A percentile compares a stretch with the other conserved stretches of the same genome.
Evolutionary conservation across 768 basidiomycete species (phyloP).

Genomic region (Pleurotus eryngii): DNA sequence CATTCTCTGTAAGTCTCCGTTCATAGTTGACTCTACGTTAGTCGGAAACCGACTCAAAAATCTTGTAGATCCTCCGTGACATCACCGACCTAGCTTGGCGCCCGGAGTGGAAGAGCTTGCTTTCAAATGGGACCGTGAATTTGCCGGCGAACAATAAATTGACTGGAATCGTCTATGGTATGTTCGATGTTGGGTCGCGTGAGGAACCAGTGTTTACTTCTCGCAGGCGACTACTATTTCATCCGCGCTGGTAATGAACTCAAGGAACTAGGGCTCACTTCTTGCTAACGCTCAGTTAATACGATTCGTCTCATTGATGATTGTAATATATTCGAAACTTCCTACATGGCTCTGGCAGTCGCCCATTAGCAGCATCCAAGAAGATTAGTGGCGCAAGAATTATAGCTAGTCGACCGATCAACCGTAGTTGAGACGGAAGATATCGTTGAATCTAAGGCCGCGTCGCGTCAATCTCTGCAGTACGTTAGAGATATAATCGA

Average conservation of each 20-base stretch:
- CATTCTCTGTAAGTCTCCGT: slow-evolving; percentile 38
- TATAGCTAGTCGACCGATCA: slow-evolving; percentile 9
- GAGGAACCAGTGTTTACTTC: background rate
- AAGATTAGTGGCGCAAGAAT: background rate
- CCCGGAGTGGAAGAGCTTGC: slow-evolving; percentile 58
- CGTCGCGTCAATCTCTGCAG: too few species aligned
- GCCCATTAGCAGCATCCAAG: background rate
- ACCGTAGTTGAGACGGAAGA: slow-evolving; percentile 88
- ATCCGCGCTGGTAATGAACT: slow-evolving; percentile 37
- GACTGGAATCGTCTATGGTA: slow-evolving; percentile 61
- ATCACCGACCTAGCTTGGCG: slow-evolving; percentile 54
- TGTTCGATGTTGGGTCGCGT: slow-evolving; percentile 9
- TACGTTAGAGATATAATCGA: slow-evolving; percentile 8
- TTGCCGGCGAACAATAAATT: slow-evolving; percentile 50
- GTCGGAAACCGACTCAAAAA: background rate
- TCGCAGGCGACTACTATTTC: slow-evolving; percentile 44
- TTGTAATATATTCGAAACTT: background rate
- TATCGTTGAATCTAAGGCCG: slow-evolving; percentile 67
- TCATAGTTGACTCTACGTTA: background rate
- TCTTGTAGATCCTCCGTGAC: slow-evolving; percentile 37
- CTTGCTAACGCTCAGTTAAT: slow-evolving; percentile 11
- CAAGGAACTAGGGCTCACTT: slow-evolving; percentile 28
- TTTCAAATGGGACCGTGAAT: slow-evolving; percentile 67
- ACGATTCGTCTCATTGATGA: background rate
- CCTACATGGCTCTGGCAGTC: background rate